Base-by-base conservation (phyloP, 2,329 filamentous ascomycete species). In the Epichloe hybrida region DNA sequence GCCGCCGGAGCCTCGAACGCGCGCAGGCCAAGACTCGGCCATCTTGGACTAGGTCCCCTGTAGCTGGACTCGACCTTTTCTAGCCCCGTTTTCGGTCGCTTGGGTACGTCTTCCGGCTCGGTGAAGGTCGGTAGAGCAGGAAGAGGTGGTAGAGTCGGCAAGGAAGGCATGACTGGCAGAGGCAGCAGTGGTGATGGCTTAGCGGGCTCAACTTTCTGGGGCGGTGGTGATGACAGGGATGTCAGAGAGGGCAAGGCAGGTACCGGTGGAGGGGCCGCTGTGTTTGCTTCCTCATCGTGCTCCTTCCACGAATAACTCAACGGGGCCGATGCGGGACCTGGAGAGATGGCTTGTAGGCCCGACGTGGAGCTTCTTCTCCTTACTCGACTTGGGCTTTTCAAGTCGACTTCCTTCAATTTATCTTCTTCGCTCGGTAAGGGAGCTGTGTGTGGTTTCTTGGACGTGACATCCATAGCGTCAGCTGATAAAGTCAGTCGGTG, bases 261-360 rank as follows among this genome's bases (percentile, higher is more conserved):
- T 20, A 50, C 27, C 7, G 46, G 27, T 12, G 17, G 35, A 23
- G 9, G 9, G 9, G 43, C 6, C 35, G 50, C 46, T 20, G 48
- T 20, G 40, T 45, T 12, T 12, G 36, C 17, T 12, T 52, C 51
- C 47, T 74, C 72, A 47, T 70, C 67, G 52, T 54, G 59, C 51
- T 75, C 71, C 8, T 71, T 69, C 79, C 80, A 84, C 1, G 76
- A 75, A 50, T 80, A 77, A 49, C 70, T 80, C 8, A 80, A 79
- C 1, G 83, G 83, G 2, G 83, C 82, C 2, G 82, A 85, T 0
- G 81, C 83, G 11, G 83, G 81, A 0, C 81, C 81, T 0, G 80
- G 76, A 1, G 77, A 77, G 20, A 81, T 71, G 3, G 71, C 62
- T 38, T 75, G 72, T 8, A 68, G 59, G 34, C 67, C 70, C 0